Base-by-base conservation (phyloP, 1,139 yeast species). In the Suhomyces coccinellae region DNA sequence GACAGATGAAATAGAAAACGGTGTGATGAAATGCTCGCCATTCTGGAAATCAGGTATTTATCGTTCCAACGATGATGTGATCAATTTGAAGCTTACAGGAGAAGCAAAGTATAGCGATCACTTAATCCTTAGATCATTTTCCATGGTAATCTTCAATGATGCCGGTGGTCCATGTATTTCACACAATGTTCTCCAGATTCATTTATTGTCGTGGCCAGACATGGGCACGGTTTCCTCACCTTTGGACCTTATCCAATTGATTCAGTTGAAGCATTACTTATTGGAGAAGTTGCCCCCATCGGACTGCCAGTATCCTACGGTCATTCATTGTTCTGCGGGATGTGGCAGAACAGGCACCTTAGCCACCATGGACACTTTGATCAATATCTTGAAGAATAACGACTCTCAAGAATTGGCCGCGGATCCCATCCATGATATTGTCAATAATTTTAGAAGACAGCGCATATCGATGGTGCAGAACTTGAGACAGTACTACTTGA, bases 321-420 rank as follows among this genome's bases (percentile, higher is more conserved):
- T 87, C 26, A 87, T 87, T 9, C 96, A 89, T 62, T 88, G 97
- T 62, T 83, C 91, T 5, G 96, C 97, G 0, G 97, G 97, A 0
- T 88, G 96, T 65, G 97, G 97, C 3, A 77, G 97, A 53, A 88
- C 96, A 0, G 96, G 97, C 2, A 87, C 91, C 0, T 85, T 87
- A 52, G 84, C 90, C 47, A 77, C 95, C 0, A 74, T 87, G 32
- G 96, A 88, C 63, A 72, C 85, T 13, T 69, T 86, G 22, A 59
- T 84, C 31, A 80, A 78, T 49, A 62, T 80, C 10, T 57, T 78
- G 38, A 59, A 52, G 49, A 44, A 52, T 47, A 53, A 55, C 41
- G 43, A 52, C 22, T 44, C 46, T 31, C 40, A 28, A 20, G 58
- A 53, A 27, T 51, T 53, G 47, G 50, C 51, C 4, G 51, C 52